Evolutionary conservation across 371 early-diverging fungal genomes (phyloP), one percentile per base, ranked within the genome.

Genomic region (Phascolomyces articulosus): DNA sequence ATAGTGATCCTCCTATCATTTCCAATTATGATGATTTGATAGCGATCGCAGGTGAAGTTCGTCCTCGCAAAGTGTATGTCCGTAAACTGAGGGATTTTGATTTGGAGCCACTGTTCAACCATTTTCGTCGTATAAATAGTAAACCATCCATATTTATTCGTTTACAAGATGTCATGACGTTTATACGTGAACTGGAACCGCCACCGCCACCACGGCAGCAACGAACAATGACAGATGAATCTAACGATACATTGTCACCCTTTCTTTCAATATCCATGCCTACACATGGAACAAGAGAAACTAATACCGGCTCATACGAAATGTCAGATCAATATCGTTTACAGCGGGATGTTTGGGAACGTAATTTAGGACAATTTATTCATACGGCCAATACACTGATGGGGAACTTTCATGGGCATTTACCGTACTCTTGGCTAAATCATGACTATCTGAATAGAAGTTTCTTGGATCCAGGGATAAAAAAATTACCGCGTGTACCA

Each of bases 351-450:
- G 20, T 34, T 7, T 62, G 62, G 62, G 54, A 38, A n/a, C n/a
- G 27, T 23, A 62, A 62, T 26, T 23, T 62, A 24, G 38, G 27
- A 2, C n/a, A 7, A 13, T 62, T 40, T 29, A 54, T 62, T 21
- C 51, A 62, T 26, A 62, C 62, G 1, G 62, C 62, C 34, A 62
- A 62, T 18, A 54, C 41, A 1, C 4, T 62, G 1, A 58, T 64
- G 64, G 57, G 64, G 18, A 44, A 44, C 26, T 64, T 64, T 26
- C 64, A 64, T 27, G 64, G 64, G 4, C 54, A 24, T n/a, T 34
- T 64, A 3, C 58, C 64, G 1, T 64, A 49, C 31, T 49, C 34
- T 38, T 64, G 64, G 64, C 34, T 64, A 8, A 64, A 64, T 31
- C 44, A 15, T 34, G 44, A 38, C n/a, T 18, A 40, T 20, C 60